Conservation (phyloP, 1,284 basidiomycete species). For the Schizophyllum commune region DNA sequence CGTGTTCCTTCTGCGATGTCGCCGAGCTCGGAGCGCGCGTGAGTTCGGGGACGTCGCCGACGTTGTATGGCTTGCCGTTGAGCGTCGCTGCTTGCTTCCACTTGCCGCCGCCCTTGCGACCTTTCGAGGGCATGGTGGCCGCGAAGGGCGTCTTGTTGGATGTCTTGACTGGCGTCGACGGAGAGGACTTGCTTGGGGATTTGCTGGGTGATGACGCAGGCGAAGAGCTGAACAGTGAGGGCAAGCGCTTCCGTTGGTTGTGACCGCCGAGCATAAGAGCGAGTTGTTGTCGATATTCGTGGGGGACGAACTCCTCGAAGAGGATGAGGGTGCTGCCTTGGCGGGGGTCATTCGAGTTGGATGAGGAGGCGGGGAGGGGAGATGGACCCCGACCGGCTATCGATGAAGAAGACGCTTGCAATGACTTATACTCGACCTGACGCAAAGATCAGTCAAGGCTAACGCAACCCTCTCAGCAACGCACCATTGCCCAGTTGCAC, state of each 20-base stretch:
- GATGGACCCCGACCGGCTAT: slow-evolving; percentile 9
- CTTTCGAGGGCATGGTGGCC: background rate
- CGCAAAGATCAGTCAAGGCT: background rate
- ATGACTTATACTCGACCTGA: slow-evolving; percentile 79
- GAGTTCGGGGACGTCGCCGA: slow-evolving; percentile 59
- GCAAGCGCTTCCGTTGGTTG: background rate
- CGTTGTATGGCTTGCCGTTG: slow-evolving; percentile 66
- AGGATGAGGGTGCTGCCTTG: slow-evolving; percentile 54
- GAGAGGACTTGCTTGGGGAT: slow-evolving; percentile 17
- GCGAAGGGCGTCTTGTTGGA: no score
- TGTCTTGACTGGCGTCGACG: background rate
- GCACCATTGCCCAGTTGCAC: slow-evolving; percentile 86
- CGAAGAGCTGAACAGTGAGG: background rate
- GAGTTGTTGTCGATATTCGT: slow-evolving; percentile 77
- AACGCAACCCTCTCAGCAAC: slow-evolving; percentile 17
- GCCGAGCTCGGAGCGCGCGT: slow-evolving; percentile 40
- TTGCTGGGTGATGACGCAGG: background rate
- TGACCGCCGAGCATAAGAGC: slow-evolving; percentile 18
- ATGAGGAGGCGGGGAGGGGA: slow-evolving; percentile 22
- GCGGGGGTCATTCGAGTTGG: slow-evolving; percentile 28
- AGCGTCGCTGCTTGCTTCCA: slow-evolving; percentile 75
- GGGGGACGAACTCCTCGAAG: slow-evolving; percentile 84
- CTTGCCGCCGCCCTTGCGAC: slow-evolving; percentile 9
- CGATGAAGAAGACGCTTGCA: slow-evolving; percentile 24
- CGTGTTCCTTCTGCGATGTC: slow-evolving; percentile 23